Evolutionary conservation across 1,284 basidiomycete species (phyloP).

Genomic region (Hypsizygus ulmarius): DNA sequence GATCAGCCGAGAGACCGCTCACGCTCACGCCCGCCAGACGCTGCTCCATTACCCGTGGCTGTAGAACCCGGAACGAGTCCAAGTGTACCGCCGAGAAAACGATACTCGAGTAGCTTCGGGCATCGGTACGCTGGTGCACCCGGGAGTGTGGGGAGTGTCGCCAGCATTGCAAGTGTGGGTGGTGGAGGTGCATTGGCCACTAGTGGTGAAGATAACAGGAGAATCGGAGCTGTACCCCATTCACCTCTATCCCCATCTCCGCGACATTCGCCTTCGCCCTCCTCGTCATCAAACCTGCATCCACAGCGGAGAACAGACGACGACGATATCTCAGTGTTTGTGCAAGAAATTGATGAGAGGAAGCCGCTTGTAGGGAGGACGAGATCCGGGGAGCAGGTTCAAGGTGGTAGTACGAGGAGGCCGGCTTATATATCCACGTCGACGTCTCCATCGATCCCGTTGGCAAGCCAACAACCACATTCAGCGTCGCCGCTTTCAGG

Average conservation of each 20-base stretch:
- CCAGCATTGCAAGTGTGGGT: too few species aligned
- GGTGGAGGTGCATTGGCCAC: neutral
- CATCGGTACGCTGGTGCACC: constrained; percentile 54
- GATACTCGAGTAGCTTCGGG: constrained; percentile 71
- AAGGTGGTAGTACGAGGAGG: constrained; percentile 11
- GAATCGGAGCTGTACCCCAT: neutral
- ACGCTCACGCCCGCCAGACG: constrained; percentile 1
- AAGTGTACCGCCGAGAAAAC: constrained; percentile 38
- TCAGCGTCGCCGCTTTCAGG: too few species aligned
- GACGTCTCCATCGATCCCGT: too few species aligned
- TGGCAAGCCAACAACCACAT: too few species aligned
- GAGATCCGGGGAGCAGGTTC: constrained; percentile 17
- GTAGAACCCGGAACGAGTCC: constrained; percentile 2
- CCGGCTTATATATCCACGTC: neutral
- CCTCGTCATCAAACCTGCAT: constrained; percentile 27
- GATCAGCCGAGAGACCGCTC: too few species aligned
- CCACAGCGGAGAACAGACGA: constrained; percentile 53
- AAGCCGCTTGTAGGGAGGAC: constrained; percentile 53
- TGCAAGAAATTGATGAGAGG: constrained; percentile 68
- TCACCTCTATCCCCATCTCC: constrained; percentile 4
- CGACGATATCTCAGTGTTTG: constrained; percentile 72
- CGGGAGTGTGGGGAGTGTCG: constrained; percentile 19
- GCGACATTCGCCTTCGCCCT: neutral
- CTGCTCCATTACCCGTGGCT: neutral
- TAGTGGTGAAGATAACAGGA: neutral